Evolutionary conservation across 257 asterid species (phyloP).

Genomic region (Haberlea rhodopensis): DNA sequence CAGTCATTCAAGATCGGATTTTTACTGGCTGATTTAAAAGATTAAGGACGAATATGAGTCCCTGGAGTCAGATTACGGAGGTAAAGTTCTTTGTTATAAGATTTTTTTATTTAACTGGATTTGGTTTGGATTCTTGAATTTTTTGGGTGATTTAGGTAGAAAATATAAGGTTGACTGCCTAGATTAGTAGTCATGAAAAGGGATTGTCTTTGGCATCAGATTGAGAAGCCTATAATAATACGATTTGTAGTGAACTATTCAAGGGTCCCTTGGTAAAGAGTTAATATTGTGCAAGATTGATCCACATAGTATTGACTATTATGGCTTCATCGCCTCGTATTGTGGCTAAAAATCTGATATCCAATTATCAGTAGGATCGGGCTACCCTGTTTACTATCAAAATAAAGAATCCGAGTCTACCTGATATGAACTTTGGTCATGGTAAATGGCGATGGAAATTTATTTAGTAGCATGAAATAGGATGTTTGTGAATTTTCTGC

Average conservation of each 20-base stretch:
- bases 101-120: too few species aligned
- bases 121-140: neutral
- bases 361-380: neutral
- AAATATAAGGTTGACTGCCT: neutral
- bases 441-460: neutral
- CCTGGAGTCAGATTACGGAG: neutral
- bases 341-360: too few species aligned
- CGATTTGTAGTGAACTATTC: neutral
- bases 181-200: neutral
- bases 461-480: too few species aligned
- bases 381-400: neutral
- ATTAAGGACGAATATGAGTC: neutral
- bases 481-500: neutral
- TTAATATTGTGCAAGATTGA: neutral
- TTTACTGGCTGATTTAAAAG: too few species aligned
- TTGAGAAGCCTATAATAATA: neutral
- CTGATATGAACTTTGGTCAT: neutral
- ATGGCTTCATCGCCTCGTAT: neutral
- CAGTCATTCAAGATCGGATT: too few species aligned
- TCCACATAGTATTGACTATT: neutral
- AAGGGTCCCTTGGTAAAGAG: neutral
- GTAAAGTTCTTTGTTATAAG: neutral
- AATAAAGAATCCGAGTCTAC: too few species aligned
- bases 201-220: neutral
- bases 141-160: neutral